A percentile compares a stretch with the other conserved stretches of the same genome.
phyloP scores from a whole-genome alignment of 1,139 yeast genomes.

The Kodamaea derodonti region DNA sequence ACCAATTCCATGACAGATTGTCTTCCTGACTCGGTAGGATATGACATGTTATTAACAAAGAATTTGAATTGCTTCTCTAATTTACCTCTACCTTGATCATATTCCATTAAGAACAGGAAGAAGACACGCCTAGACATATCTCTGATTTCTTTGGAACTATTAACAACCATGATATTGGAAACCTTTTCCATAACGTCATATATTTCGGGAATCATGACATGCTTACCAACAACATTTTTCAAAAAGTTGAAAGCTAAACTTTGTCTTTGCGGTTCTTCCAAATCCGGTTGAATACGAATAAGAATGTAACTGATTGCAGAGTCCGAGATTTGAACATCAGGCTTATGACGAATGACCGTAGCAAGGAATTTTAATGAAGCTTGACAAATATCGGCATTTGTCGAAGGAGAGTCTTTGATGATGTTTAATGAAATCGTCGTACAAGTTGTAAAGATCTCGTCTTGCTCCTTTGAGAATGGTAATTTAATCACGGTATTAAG shows the following conservation, averaged over 20 bases:
- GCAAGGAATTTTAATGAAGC: constrained; percentile 73
- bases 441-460: constrained; percentile 51
- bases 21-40: constrained; percentile 85
- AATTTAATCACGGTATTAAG: constrained; percentile 58
- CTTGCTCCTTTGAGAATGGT: constrained; percentile 56
- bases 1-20: constrained; percentile 88
- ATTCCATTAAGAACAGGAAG: constrained; percentile 86
- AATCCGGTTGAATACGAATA: constrained; percentile 77
- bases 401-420: constrained; percentile 72
- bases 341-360: constrained; percentile 65
- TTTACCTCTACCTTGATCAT: constrained; percentile 88
- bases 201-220: constrained; percentile 77
- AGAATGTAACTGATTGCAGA: constrained; percentile 72
- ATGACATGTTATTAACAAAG: constrained; percentile 76
- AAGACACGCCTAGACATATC: constrained; percentile 83
- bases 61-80: constrained; percentile 80
- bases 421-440: constrained; percentile 63
- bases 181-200: constrained; percentile 86
- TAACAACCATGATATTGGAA: constrained; percentile 83
- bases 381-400: constrained; percentile 81
- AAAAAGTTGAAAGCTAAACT: constrained; percentile 84
- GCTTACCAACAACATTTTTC: constrained; percentile 69
- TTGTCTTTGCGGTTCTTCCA: constrained; percentile 87
- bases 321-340: constrained; percentile 63
- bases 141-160: constrained; percentile 78